These are phyloP conservation scores for Fragilaria crotonensis DNA, from an alignment of 108 stramenopile genomes.

Conservation along the genomic window DNA sequence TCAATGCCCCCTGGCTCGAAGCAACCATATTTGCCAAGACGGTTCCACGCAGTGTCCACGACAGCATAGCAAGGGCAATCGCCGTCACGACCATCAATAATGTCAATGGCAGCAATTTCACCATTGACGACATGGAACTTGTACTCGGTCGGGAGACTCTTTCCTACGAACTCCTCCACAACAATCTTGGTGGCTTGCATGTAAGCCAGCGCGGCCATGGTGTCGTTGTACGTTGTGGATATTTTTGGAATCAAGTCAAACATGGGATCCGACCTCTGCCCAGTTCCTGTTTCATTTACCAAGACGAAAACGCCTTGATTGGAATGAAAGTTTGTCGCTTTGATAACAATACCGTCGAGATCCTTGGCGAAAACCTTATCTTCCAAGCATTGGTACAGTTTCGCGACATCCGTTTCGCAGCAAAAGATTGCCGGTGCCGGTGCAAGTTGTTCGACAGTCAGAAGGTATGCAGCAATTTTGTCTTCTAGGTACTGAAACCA, in stretches of 20 bases:
- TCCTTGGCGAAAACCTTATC: neutral
- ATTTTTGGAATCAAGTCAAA: neutral
- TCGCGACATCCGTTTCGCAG: neutral
- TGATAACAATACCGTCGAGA: neutral
- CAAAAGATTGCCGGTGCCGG: neutral
- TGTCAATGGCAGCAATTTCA: neutral
- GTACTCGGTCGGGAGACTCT: neutral
- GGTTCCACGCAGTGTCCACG: neutral
- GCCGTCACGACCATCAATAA: neutral
- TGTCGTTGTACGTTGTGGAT: neutral
- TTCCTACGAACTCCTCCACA: neutral
- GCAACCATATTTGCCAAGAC: neutral
- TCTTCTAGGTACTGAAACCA: neutral
- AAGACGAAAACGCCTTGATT: neutral
- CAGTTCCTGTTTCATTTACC: neutral
- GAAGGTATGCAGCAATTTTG: neutral
- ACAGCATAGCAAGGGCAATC: neutral
- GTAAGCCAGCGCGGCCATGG: neutral
- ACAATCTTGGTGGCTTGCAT: neutral
- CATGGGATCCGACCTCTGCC: neutral
- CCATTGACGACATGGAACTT: neutral
- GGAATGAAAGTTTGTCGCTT: neutral
- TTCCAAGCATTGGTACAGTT: neutral
- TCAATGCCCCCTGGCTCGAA: neutral
- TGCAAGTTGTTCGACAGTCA: neutral